A percentile compares a stretch with the other conserved stretches of the same genome.
Evolutionary conservation across 768 basidiomycete species (phyloP).

Genomic region (Mycena vitilis): DNA sequence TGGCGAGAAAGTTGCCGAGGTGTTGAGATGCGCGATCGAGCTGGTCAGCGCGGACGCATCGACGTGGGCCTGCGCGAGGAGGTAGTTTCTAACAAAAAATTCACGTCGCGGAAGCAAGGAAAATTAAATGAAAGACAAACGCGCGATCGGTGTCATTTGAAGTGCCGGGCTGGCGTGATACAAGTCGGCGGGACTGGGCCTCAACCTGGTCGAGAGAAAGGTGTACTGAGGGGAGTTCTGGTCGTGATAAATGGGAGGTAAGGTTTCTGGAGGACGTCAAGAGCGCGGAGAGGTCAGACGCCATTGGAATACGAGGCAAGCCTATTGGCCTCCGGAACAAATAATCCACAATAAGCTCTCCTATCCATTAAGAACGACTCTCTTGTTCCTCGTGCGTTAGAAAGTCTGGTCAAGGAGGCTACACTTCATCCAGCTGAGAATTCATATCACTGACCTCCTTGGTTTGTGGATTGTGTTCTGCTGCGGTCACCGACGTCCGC

Average conservation of each 20-base stretch:
- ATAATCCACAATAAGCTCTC: background rate
- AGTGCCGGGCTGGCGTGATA: conserved; percentile 73
- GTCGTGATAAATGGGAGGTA: conserved; percentile 79
- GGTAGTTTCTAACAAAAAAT: conserved; percentile 72
- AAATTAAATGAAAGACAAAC: conserved; percentile 55
- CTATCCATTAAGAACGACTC: no score
- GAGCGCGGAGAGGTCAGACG: conserved; percentile 75
- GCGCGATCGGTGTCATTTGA: conserved; percentile 79
- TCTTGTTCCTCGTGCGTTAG: no score
- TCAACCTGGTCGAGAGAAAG: conserved; percentile 96
- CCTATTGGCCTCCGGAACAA: conserved; percentile 14
- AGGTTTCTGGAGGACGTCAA: conserved; percentile 78
- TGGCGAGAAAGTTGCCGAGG: conserved; percentile 85
- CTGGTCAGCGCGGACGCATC: conserved; percentile 89
- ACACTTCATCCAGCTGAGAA: no score
- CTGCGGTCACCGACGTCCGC: no score
- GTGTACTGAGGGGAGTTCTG: conserved; percentile 88
- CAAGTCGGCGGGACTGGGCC: conserved; percentile 87
- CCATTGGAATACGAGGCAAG: conserved; percentile 37
- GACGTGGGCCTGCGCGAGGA: conserved; percentile 93
- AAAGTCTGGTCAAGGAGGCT: no score
- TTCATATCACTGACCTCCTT: no score
- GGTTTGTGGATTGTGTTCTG: no score
- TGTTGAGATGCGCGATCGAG: conserved; percentile 87
- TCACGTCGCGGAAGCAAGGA: conserved; percentile 27